A percentile compares a stretch with the other conserved stretches of the same genome.
phyloP scores from a whole-genome alignment of 2,329 filamentous ascomycete species.

The Calonectria pseudoreteaudii region DNA sequence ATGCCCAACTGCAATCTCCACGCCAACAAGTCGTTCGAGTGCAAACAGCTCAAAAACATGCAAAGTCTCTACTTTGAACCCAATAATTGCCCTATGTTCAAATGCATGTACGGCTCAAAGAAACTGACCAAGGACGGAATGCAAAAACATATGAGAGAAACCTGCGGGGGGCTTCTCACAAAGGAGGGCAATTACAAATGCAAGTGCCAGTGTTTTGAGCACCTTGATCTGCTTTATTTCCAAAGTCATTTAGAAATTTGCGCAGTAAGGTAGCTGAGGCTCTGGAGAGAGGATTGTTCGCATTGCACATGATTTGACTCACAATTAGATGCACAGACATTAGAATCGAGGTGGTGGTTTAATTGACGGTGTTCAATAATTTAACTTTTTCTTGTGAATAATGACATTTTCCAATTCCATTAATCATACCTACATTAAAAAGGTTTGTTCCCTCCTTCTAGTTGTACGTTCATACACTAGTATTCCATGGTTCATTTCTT shows the following conservation, averaged over 20 bases:
- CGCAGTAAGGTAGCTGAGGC: fast-evolving
- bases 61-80: neutral
- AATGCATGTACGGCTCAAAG: neutral
- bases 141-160: neutral
- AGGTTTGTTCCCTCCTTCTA: neutral
- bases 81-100: neutral
- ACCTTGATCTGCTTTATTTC: neutral
- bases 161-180: neutral
- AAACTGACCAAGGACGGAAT: neutral
- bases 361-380: neutral
- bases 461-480: neutral
- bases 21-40: neutral
- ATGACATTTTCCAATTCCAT: no score
- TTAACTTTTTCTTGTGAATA: neutral
- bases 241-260: neutral
- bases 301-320: neutral
- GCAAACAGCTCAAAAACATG: neutral
- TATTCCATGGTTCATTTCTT: neutral
- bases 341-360: no score
- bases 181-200: neutral
- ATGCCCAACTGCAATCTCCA: neutral
- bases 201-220: neutral
- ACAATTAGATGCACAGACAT: neutral
- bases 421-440: no score
- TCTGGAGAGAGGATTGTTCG: neutral